Base-by-base conservation (phyloP, 202 grass and related monocot species). In the Cymbopogon flexuosus region DNA sequence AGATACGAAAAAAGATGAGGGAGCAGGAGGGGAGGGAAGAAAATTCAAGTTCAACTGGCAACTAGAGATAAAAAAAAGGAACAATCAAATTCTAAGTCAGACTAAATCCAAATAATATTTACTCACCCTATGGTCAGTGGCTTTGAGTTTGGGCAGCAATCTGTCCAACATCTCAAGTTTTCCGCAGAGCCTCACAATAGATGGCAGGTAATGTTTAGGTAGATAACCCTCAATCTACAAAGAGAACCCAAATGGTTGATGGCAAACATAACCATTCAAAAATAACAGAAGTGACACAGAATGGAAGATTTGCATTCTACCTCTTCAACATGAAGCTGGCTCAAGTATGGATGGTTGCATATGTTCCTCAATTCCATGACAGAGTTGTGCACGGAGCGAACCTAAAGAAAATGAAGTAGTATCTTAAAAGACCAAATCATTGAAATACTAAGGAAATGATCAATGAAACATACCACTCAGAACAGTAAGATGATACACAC, bases 301-400 rank as follows among this genome's bases (percentile, higher is more conserved):
- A 81, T 58, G 3, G 27, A 54, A 67, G 61, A 87, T 79, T 65
- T 19, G 5, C 19, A 82, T 63, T 84, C 47, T 91, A 90, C 96
- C 96, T 99, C 87, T 39, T 96, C 96, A 83, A 84, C 79, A 88
- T 99, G 92, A 90, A 99, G 83, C 21, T 99, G 96, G 65, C 96
- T 99, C 79, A 99, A 77, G 74, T 99, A 99, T 1, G 96, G 96
- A 88, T 99, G 96, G 75, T 99, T 99, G 90, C 96, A 99, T 78
- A 99, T 99, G 84, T 99, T 99, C 39, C 96, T 93, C 85, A 93
- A 36, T 86, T 99, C 96, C 96, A 99, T 96, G 69, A 99, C 96
- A 87, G 96, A 87, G 76, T 99, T 99, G 69, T 99, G 92, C 80
- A 99, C 90, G 14, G 96, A 83, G 40, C 92, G 92, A 57, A 90